A percentile compares a stretch with the other conserved stretches of the same genome.
These are phyloP conservation scores for Juglanconis sp. DNA, from an alignment of 2,329 filamentous ascomycete genomes.

Conservation along the genomic window DNA sequence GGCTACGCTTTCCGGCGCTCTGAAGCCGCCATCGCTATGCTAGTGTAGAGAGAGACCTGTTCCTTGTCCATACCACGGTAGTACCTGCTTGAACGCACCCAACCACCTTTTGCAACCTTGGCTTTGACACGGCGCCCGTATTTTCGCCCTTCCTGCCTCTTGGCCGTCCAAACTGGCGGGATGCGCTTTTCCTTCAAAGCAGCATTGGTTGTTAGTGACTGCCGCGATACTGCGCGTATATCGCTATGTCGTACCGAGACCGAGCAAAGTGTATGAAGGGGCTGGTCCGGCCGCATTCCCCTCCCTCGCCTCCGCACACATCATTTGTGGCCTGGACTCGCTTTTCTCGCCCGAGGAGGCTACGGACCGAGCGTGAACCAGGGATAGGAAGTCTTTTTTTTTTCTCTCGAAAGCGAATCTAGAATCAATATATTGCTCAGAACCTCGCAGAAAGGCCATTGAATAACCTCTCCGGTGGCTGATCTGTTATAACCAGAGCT, in stretches of 20 bases:
- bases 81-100: neutral
- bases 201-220: neutral
- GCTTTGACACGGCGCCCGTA: neutral
- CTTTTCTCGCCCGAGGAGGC: neutral
- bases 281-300: slow-evolving; percentile 2
- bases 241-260: slow-evolving; percentile 4
- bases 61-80: too few relatives aligned
- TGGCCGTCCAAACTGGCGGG: neutral
- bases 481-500: neutral
- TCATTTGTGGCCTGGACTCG: slow-evolving; percentile 3
- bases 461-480: neutral
- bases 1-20: neutral
- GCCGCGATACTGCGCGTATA: neutral
- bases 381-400: neutral
- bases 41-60: too few relatives aligned
- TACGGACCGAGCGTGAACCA: neutral
- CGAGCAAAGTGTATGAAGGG: slow-evolving; percentile 8
- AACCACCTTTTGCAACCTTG: neutral
- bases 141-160: neutral
- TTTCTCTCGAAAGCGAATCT: neutral
- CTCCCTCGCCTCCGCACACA: neutral
- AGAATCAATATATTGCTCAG: slow-evolving; percentile 9
- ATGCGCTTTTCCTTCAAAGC: neutral
- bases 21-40: neutral
- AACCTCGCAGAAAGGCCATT: neutral